These are phyloP conservation scores for Neurospora pannonica DNA, from an alignment of 495 filamentous ascomycete genomes.

Conservation along the genomic window DNA sequence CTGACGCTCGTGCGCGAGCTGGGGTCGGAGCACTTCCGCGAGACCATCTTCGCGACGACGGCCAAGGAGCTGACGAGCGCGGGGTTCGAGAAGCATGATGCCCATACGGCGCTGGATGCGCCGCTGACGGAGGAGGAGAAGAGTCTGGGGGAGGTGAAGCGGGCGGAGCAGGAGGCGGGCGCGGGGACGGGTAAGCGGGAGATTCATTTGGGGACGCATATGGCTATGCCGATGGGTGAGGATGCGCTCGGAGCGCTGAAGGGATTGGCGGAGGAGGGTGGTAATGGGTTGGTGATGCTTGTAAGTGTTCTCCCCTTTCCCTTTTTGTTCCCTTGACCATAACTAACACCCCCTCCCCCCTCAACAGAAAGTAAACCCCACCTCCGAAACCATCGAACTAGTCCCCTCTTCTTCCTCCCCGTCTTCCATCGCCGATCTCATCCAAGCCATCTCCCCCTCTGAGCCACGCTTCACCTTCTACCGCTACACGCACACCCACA, in stretches of 20 bases:
- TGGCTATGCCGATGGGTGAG: conserved; percentile 58
- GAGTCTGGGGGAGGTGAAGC: conserved; percentile 63
- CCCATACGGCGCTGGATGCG: conserved; percentile 54
- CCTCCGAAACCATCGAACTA: conserved; percentile 70
- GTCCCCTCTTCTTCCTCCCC: conserved; percentile 43
- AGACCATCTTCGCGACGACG: conserved; percentile 66
- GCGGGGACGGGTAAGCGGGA: conserved; percentile 57
- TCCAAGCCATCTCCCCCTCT: conserved; percentile 61
- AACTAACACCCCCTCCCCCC: not conserved
- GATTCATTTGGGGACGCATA: conserved; percentile 47
- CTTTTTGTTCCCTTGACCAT: not conserved
- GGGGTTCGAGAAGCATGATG: conserved; percentile 71
- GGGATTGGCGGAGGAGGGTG: conserved; percentile 42
- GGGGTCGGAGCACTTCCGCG: conserved; percentile 77
- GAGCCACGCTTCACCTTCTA: conserved; percentile 91
- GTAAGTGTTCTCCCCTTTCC: conserved; percentile 37
- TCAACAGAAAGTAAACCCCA: conserved; percentile 59
- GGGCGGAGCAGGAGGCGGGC: conserved; percentile 70
- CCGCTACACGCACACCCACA: conserved; percentile 48
- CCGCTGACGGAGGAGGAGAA: conserved; percentile 86
- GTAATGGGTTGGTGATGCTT: conserved; percentile 64
- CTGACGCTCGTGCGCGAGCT: conserved; percentile 77
- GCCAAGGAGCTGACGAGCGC: conserved; percentile 59
- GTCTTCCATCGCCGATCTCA: conserved; percentile 33
- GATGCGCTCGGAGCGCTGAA: conserved; percentile 58